Conservation (phyloP, 108 stramenopile genomes). For the Conticribra weissflogii region DNA sequence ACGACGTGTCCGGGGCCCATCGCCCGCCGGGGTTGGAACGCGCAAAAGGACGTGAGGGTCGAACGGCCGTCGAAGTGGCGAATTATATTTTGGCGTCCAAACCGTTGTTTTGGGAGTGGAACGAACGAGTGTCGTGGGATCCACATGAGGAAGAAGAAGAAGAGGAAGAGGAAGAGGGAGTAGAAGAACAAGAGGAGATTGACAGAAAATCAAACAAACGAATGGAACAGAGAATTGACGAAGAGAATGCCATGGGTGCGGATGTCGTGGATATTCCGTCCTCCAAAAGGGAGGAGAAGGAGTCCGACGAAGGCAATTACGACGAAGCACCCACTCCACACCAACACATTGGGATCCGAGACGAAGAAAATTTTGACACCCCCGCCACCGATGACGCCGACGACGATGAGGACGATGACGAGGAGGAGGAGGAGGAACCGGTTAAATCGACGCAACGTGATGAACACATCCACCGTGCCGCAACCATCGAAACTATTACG, state of each 20-base stretch:
- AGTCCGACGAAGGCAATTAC: background rate
- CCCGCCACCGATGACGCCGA: background rate
- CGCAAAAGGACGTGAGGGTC: constrained; percentile 5
- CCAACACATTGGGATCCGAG: background rate
- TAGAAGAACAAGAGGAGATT: no score
- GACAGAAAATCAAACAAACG: no score
- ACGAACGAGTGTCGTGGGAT: constrained; percentile 4
- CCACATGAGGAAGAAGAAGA: constrained; percentile 2
- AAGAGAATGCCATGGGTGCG: no score
- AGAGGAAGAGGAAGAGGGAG: constrained; percentile 1
- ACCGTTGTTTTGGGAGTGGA: constrained; percentile 16
- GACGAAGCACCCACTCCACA: background rate
- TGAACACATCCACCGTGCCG: background rate
- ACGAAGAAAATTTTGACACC: background rate
- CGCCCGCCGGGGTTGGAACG: constrained; percentile 16
- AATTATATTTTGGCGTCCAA: constrained; percentile 18
- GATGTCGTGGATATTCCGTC: no score
- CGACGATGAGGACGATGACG: constrained; percentile 6
- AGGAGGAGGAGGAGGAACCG: background rate
- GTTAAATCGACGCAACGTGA: background rate
- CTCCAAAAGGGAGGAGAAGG: constrained; percentile 18
- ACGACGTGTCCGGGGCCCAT: constrained; percentile 31
- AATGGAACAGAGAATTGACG: no score
- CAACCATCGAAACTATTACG: constrained; percentile 1
- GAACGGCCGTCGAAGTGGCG: constrained; percentile 15